These are phyloP conservation scores for Didymella exigua DNA, from an alignment of 2,329 filamentous ascomycete genomes.

Conservation along the genomic window DNA sequence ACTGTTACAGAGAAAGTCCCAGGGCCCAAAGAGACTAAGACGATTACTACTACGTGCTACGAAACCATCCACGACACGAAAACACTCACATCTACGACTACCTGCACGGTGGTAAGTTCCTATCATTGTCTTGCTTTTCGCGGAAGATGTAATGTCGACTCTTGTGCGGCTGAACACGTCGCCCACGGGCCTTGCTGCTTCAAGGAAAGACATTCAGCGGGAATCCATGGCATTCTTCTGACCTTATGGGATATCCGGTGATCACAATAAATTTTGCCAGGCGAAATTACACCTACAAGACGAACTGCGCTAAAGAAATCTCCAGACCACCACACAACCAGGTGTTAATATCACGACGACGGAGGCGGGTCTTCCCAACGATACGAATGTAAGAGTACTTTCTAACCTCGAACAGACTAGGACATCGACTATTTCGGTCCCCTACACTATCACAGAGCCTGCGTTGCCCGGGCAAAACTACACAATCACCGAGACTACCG, in stretches of 20 bases:
- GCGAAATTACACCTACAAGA: background rate
- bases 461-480: slow-evolving; percentile 9
- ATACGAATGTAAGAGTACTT: background rate
- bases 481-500: slow-evolving; percentile 8
- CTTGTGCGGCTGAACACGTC: too few species aligned
- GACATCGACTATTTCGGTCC: background rate
- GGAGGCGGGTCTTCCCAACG: background rate
- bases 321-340: slow-evolving; percentile 6
- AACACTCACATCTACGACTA: slow-evolving; percentile 10
- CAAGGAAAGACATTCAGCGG: too few species aligned
- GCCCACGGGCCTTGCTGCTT: background rate
- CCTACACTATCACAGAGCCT: slow-evolving; percentile 6
- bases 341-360: slow-evolving; percentile 10
- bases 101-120: slow-evolving; percentile 8
- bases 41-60: slow-evolving; percentile 10
- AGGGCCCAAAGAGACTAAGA: background rate
- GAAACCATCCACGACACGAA: slow-evolving; percentile 12
- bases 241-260: too few species aligned
- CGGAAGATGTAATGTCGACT: too few species aligned
- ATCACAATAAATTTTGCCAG: background rate
- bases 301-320: background rate
- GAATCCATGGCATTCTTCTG: too few species aligned
- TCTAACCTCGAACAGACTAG: background rate
- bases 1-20: background rate
- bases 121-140: background rate